phyloP scores from a whole-genome alignment of 1,284 basidiomycete genomes.

The Agaricales sp. region DNA sequence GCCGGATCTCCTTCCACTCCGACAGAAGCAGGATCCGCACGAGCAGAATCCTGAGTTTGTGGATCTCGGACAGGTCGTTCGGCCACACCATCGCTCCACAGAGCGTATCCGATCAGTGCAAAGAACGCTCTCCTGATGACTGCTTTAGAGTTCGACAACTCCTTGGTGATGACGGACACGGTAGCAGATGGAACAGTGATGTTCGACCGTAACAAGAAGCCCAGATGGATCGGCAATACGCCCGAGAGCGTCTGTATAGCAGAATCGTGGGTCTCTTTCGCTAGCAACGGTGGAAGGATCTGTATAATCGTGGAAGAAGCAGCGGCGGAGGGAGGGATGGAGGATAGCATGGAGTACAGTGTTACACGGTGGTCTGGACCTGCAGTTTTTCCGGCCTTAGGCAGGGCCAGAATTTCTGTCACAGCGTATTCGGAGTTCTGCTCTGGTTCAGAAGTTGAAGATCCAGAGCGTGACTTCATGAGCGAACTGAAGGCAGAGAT shows the following conservation, averaged over 20 bases:
- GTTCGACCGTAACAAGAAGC: slow-evolving; percentile 35
- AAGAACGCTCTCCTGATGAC: slow-evolving; percentile 26
- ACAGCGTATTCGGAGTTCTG: slow-evolving; percentile 32
- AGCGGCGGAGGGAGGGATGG: slow-evolving; percentile 36
- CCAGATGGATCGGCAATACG: slow-evolving; percentile 51
- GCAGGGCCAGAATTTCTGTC: slow-evolving; percentile 59
- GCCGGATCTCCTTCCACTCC: slow-evolving; percentile 15
- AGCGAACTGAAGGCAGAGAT: slow-evolving; percentile 53
- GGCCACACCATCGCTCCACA: slow-evolving; percentile 21
- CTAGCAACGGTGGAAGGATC: slow-evolving; percentile 46
- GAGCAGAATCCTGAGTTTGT: slow-evolving; percentile 39
- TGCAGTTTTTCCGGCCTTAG: slow-evolving; percentile 75
- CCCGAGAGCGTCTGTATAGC: slow-evolving; percentile 45
- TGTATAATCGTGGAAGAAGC: slow-evolving; percentile 49
- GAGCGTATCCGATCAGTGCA: slow-evolving; percentile 22
- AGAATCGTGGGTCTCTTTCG: slow-evolving; percentile 72
- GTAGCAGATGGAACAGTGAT: slow-evolving; percentile 33
- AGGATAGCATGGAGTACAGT: slow-evolving; percentile 68
- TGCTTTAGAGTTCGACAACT: slow-evolving; percentile 45
- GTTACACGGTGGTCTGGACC: slow-evolving; percentile 81
- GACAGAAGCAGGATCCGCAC: slow-evolving; percentile 44
- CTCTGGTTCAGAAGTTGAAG: not conserved
- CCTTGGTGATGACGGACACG: slow-evolving; percentile 46
- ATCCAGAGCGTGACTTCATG: slow-evolving; percentile 17
- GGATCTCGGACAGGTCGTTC: slow-evolving; percentile 14